Conservation (phyloP, 2,329 filamentous ascomycete genomes). For the Epichloe sylvatica region DNA sequence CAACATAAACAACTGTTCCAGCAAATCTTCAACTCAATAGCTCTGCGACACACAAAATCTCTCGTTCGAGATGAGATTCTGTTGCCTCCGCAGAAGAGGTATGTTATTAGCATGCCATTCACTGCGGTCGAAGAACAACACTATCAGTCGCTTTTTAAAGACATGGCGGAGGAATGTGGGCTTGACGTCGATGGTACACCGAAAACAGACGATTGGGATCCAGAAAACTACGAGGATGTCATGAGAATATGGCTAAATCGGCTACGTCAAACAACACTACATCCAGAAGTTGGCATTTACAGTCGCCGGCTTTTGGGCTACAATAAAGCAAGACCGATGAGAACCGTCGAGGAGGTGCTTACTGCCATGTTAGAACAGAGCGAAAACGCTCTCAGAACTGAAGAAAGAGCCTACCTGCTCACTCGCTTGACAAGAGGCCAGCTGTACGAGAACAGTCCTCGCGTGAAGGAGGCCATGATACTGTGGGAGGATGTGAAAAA, state of each 20-base stretch:
- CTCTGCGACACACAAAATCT: conserved; percentile 76
- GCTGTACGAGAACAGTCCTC: conserved; percentile 59
- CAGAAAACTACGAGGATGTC: conserved; percentile 47
- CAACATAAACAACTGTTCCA: conserved; percentile 51
- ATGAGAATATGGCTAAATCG: conserved; percentile 72
- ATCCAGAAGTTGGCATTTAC: conserved; percentile 64
- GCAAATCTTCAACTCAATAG: conserved; percentile 54
- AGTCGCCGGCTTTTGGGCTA: conserved; percentile 51
- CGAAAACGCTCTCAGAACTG: conserved; percentile 48
- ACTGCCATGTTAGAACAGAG: conserved; percentile 85
- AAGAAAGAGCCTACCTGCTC: conserved; percentile 54
- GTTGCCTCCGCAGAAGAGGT: conserved; percentile 70
- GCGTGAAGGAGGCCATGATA: conserved; percentile 50
- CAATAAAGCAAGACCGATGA: conserved; percentile 50
- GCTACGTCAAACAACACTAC: conserved; percentile 69
- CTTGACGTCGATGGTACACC: conserved; percentile 53
- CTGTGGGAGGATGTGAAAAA: conserved; percentile 49
- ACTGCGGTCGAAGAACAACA: conserved; percentile 83
- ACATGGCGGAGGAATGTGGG: conserved; percentile 59
- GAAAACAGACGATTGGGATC: conserved; percentile 46
- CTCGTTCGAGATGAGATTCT: conserved; percentile 63
- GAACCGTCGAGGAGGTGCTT: conserved; percentile 75
- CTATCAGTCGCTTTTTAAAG: conserved; percentile 60
- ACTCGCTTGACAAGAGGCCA: conserved; percentile 59
- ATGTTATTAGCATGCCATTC: conserved; percentile 81